Conservation (phyloP, 768 basidiomycete genomes). For the Pluteus cervinus region DNA sequence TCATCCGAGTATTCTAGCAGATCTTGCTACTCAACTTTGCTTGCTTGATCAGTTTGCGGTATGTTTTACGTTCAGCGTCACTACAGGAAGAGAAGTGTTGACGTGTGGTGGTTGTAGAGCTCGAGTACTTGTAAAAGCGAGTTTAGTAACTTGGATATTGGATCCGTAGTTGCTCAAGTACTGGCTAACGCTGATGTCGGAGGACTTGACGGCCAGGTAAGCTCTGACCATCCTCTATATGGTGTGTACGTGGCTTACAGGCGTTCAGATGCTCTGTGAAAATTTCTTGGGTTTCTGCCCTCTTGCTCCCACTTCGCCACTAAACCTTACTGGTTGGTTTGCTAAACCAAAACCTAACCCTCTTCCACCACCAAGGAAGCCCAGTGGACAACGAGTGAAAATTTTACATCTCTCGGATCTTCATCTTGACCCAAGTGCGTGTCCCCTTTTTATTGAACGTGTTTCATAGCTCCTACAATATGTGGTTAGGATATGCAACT, state of each 20-base stretch:
- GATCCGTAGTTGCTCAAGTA: conserved; percentile 65
- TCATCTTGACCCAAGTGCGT: conserved; percentile 60
- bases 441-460: background rate
- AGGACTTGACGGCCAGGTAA: conserved; percentile 69
- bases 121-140: too few relatives aligned
- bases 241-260: background rate
- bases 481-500: too few relatives aligned
- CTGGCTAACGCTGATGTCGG: conserved; percentile 64
- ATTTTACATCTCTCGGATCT: conserved; percentile 75
- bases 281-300: conserved; percentile 56
- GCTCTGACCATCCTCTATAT: conserved; percentile 6
- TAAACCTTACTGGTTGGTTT: conserved; percentile 68
- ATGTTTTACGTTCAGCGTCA: too few relatives aligned
- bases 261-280: conserved; percentile 47
- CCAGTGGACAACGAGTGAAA: conserved; percentile 61
- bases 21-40: conserved; percentile 54
- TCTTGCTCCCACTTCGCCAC: conserved; percentile 47
- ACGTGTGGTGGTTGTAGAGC: too few relatives aligned
- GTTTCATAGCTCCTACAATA: too few relatives aligned
- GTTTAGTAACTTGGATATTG: conserved; percentile 44
- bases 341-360: conserved; percentile 70
- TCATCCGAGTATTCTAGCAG: conserved; percentile 54
- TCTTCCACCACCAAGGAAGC: conserved; percentile 49
- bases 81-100: too few relatives aligned
- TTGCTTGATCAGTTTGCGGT: conserved; percentile 44